Conservation (phyloP, 257 asterid genomes). For the Hygrophila difformis region DNA sequence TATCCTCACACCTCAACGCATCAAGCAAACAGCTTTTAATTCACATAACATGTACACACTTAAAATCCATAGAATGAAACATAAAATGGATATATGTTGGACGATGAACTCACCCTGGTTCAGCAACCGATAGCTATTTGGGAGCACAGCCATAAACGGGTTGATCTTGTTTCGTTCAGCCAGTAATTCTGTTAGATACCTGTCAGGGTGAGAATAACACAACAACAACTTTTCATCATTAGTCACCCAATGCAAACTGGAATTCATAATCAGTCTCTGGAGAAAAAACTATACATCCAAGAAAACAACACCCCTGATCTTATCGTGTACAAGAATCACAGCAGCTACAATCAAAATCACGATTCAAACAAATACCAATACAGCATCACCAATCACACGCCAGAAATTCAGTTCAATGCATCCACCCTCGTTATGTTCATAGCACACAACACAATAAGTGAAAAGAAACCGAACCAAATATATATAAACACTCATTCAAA, state of each 20-base stretch:
- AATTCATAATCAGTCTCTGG: no score
- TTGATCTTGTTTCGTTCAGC: conserved; percentile 59
- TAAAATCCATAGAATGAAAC: conserved; percentile 2
- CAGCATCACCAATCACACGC: conserved; percentile 12
- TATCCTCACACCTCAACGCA: neutral
- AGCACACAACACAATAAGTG: neutral
- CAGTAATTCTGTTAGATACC: conserved; percentile 54
- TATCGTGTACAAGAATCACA: neutral
- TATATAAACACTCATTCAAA: conserved; percentile 17
- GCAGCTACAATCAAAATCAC: no score
- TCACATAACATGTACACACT: neutral
- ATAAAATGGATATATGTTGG: conserved; percentile 5
- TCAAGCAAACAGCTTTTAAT: neutral
- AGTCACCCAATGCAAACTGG: no score
- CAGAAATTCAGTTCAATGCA: neutral
- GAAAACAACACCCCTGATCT: neutral
- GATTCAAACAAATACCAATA: neutral
- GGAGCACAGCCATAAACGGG: conserved; percentile 81
- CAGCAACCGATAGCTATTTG: conserved; percentile 58
- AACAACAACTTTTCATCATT: conserved; percentile 6
- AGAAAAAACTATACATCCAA: no score
- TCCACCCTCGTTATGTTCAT: neutral
- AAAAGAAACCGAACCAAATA: neutral
- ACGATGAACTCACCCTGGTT: conserved; percentile 69
- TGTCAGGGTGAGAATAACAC: conserved; percentile 12